Evolutionary conservation across 805 yeast genomes (phyloP), one percentile per base, ranked within the genome.

Genomic region (Candida lessepsii): DNA sequence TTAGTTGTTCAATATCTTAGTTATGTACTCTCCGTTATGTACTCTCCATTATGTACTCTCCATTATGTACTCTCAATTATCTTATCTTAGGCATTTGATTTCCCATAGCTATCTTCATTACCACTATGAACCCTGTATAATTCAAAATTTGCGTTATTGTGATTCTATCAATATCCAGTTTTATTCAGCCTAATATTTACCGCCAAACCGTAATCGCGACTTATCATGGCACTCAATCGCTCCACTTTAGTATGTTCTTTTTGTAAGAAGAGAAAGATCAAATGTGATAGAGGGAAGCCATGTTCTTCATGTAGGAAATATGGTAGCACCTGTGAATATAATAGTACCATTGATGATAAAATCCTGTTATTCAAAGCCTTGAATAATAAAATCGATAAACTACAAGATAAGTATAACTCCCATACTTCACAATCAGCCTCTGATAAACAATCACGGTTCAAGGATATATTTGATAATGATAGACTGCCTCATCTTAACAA

Each of bases 211-310:
- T n/a, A n/a, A n/a, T n/a, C n/a, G n/a, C n/a, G n/a, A n/a, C n/a
- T n/a, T 8, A 9, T 25, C 6, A 25, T 25, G 27, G 5, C 27
- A 25, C 27, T 8, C 5, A 7, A 4, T n/a, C 4, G 41, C 16
- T 7, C 20, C 4, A 29, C 44, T 3, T 21, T 28, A 4, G 43
- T 29, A 5, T 45, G 48, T 29, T 27, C 33, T 9, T 45, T 45
- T 23, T 45, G 48, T 27, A 41, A 28, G 27, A 39, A 30, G 19
- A 14, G 48, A 19, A 45, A 45, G 42, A 45, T 45, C 39, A 45
- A 34, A 21, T 45, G 48, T 26, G 37, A 45, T 27, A 26, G 40
- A 33, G 40, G 29, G 14, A 10, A 9, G 10, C 48, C 48, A 10
- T 45, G 48, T 29, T 30, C 41, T 1, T 45, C 48, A 10, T 45